phyloP scores from a whole-genome alignment of 1,139 yeast species.

The Dujonia santamariae region DNA sequence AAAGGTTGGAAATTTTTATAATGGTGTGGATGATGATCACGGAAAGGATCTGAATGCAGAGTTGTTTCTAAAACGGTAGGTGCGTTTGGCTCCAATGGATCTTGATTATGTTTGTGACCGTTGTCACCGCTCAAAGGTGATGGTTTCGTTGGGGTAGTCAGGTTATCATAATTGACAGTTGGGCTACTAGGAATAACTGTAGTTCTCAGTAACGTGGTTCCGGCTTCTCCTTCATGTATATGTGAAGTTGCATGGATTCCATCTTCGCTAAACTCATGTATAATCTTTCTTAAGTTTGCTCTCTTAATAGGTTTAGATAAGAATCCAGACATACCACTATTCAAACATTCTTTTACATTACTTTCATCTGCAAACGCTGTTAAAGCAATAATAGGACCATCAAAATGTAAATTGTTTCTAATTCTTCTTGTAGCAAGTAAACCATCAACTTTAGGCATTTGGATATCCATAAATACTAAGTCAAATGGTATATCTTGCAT shows the following conservation, averaged over 20 bases:
- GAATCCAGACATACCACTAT: slow-evolving; percentile 85
- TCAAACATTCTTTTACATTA: slow-evolving; percentile 72
- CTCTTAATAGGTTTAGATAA: slow-evolving; percentile 84
- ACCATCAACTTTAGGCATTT: slow-evolving; percentile 94
- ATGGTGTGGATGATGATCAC: too few relatives aligned
- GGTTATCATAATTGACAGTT: background rate
- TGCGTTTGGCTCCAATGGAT: too few relatives aligned
- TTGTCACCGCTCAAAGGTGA: too few relatives aligned
- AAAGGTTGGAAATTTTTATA: too few relatives aligned
- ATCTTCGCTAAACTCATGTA: slow-evolving; percentile 47
- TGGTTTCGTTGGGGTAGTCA: too few relatives aligned
- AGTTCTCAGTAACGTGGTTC: background rate
- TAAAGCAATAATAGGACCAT: slow-evolving; percentile 82
- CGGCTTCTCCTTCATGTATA: background rate
- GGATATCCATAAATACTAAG: slow-evolving; percentile 91
- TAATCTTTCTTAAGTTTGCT: slow-evolving; percentile 54
- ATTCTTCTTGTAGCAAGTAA: slow-evolving; percentile 75
- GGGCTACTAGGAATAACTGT: background rate
- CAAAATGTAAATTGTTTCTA: slow-evolving; percentile 59
- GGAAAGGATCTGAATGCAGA: too few relatives aligned
- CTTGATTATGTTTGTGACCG: too few relatives aligned
- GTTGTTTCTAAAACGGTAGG: too few relatives aligned
- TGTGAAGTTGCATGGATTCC: too few relatives aligned
- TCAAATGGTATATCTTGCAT: slow-evolving; percentile 48
- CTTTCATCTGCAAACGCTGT: slow-evolving; percentile 94